Base-by-base conservation (phyloP, 2,329 filamentous ascomycete species). In the Colletotrichum sp. region DNA sequence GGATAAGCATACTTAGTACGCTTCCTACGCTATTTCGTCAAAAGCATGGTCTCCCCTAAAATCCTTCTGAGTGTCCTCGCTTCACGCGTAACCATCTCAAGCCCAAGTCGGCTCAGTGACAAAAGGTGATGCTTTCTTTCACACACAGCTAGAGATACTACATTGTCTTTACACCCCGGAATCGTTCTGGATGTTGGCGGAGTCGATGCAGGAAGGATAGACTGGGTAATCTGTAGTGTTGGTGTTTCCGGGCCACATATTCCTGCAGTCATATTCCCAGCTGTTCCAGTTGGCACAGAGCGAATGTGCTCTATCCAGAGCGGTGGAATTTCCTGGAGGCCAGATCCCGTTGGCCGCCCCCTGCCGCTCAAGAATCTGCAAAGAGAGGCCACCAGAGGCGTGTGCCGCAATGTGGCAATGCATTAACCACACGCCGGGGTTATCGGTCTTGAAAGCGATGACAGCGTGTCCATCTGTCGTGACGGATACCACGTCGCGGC, bases 381-480 rank as follows among this genome's bases (percentile, higher is more conserved):
- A 48, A 1, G 43, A 48, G 10, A 48, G 43, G 0, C 43, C 43
- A 0, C 43, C 0, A 13, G 43, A 21, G 0, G 43, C 43, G 10
- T 48, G 43, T 21, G 1, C 10, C 4, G 43, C 43, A 1, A 48
- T 48, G 0, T 48, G 43, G 0, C n/a, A 48, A 4, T 48, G 43
- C 43, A 48, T 48, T 0, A 48, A 7, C 43, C 43, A 48, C 4
- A 48, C 43, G 0, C 43, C 43, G 0, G 43, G 43, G 2, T 48
- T 48, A 4, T 48, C 43, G 4, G 43, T 2, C 43, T 48, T 48
- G 43, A 48, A 48, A 0, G 43, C 43, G 4, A 48, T 48, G 3
- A 48, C 43, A 13, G 0, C 43, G 3, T 48, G 43, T 2, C 43
- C 43, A 0, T 4, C 6, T 21, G 3, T 0, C 10, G 43, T 0